These are phyloP conservation scores for Balamuthia mandrillaris DNA, from an alignment of 208 protist species.

Conservation along the genomic window DNA sequence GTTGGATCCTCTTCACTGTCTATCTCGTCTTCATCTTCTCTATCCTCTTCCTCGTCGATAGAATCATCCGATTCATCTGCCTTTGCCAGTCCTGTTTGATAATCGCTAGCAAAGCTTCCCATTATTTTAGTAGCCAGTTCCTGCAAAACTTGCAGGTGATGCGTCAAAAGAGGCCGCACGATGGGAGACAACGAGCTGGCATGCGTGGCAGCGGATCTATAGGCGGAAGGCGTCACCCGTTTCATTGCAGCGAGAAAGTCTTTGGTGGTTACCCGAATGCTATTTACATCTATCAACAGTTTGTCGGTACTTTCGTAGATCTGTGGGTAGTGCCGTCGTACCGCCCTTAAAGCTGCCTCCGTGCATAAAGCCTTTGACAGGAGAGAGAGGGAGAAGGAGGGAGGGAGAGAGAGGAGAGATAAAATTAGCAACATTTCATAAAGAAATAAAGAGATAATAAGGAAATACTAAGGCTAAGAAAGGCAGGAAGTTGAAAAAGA, in stretches of 20 bases:
- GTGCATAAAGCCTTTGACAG: constrained; percentile 65
- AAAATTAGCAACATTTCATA: background rate
- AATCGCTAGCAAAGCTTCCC: background rate
- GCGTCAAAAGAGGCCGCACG: background rate
- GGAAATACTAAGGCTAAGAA: background rate
- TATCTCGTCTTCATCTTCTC: too few relatives aligned
- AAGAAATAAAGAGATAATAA: constrained; percentile 19
- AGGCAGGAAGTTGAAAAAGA: constrained; percentile 57
- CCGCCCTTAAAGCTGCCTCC: constrained; percentile 58
- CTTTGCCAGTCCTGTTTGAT: too few relatives aligned
- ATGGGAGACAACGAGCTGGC: background rate
- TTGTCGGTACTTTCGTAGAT: constrained; percentile 41
- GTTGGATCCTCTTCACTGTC: too few relatives aligned
- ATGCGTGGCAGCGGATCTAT: background rate
- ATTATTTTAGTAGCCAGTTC: constrained; percentile 12
- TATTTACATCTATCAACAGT: constrained; percentile 30
- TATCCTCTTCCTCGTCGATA: too few relatives aligned
- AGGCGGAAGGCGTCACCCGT: background rate
- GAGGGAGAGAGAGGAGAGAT: too few relatives aligned
- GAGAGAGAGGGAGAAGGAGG: too few relatives aligned
- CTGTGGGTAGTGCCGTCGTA: constrained; percentile 52
- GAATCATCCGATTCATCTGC: too few relatives aligned
- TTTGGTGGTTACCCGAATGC: background rate
- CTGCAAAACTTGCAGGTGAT: background rate
- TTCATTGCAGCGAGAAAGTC: constrained; percentile 45